These are phyloP conservation scores for Pleurotus salmoneostramineus DNA, from an alignment of 768 basidiomycete species.

Conservation along the genomic window DNA sequence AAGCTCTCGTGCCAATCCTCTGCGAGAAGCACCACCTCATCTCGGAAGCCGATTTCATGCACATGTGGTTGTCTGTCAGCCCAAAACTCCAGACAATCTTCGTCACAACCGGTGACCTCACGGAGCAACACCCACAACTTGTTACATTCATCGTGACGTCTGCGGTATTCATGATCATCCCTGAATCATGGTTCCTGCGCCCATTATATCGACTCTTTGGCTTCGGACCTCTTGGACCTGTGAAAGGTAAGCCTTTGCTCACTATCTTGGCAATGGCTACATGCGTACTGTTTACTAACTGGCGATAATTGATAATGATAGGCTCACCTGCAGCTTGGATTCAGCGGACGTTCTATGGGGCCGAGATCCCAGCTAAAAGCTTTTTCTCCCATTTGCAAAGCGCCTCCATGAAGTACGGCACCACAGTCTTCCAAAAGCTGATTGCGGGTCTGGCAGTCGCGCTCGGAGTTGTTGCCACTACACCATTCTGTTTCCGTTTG, in stretches of 20 bases:
- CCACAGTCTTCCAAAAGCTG: neutral
- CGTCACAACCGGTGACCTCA: constrained; percentile 26
- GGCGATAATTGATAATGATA: constrained; percentile 11
- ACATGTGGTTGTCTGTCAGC: constrained; percentile 19
- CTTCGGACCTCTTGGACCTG: constrained; percentile 28
- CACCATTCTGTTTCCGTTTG: neutral
- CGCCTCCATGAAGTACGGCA: constrained; percentile 21
- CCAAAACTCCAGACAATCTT: constrained; percentile 17
- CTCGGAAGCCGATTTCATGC: constrained; percentile 17
- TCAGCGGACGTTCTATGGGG: constrained; percentile 30
- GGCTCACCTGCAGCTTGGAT: constrained; percentile 32
- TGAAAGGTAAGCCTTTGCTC: constrained; percentile 23
- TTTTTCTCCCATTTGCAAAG: constrained; percentile 28
- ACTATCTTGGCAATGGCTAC: neutral
- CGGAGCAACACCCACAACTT: constrained; percentile 30
- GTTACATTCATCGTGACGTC: constrained; percentile 19
- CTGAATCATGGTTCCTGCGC: constrained; percentile 25
- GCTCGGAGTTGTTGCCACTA: neutral
- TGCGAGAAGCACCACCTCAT: constrained; percentile 18
- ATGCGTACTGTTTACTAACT: neutral
- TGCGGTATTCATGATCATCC: constrained; percentile 21
- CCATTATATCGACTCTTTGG: constrained; percentile 28
- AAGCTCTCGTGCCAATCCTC: constrained; percentile 15
- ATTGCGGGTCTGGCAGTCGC: neutral
- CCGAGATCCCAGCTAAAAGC: constrained; percentile 22